These are phyloP conservation scores for Volvox carteri DNA, from an alignment of 163 green algal genomes.

Conservation along the genomic window DNA sequence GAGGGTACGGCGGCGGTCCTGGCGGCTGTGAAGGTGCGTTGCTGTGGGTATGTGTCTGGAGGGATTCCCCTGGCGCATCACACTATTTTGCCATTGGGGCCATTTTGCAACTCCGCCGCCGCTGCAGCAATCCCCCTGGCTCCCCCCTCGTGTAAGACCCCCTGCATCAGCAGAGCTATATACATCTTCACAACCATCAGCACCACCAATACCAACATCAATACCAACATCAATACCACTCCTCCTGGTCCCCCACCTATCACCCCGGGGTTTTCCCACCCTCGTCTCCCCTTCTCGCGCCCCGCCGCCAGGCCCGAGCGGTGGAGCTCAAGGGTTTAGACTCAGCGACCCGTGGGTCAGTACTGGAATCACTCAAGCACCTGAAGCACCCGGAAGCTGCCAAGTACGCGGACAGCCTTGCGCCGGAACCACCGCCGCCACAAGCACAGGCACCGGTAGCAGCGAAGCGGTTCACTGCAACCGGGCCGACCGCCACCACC, in stretches of 20 bases:
- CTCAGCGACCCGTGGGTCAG: not conserved
- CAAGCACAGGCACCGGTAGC: too few relatives aligned
- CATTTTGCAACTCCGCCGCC: too few relatives aligned
- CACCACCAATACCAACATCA: not conserved
- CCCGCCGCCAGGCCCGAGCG: not conserved
- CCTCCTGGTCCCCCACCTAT: too few relatives aligned
- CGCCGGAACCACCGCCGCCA: not conserved
- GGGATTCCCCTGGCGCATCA: too few relatives aligned
- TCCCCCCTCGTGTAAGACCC: too few relatives aligned
- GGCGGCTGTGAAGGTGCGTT: slow-evolving; percentile 30
- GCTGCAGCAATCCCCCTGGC: too few relatives aligned
- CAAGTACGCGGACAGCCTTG: slow-evolving; percentile 27
- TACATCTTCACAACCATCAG: not conserved
- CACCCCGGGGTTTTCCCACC: too few relatives aligned
- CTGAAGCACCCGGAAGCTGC: not conserved
- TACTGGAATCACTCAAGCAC: not conserved
- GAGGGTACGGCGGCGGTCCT: not conserved
- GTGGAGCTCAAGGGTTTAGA: slow-evolving; percentile 3
- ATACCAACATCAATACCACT: not conserved
- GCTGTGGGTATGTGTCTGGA: too few relatives aligned
- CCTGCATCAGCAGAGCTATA: too few relatives aligned
- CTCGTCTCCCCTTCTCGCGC: not conserved
- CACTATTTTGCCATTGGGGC: too few relatives aligned
- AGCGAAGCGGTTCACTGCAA: not conserved
- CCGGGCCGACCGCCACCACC: too few relatives aligned